Percentiles rank a stretch among this genome's conserved stretches.
phyloP scores from a whole-genome alignment of 2,329 filamentous ascomycete species.

The Phialophora macrospora region DNA sequence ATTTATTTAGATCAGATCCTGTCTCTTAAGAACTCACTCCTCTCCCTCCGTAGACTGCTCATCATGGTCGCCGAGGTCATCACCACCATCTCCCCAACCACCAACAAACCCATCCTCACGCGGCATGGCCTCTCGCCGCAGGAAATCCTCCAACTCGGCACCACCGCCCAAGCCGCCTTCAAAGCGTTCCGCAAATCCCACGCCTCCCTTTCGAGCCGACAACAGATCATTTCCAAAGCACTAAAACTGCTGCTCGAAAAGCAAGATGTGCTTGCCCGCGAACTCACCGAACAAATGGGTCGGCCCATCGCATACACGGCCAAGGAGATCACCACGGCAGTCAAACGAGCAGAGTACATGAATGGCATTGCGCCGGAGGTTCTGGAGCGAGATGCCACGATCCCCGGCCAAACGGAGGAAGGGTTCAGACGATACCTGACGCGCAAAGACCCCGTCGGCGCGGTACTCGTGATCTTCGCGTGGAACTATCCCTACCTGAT shows the following conservation, averaged over 20 bases:
- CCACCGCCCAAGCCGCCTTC: conserved; percentile 75
- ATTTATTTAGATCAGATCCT: not conserved
- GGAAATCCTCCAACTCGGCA: conserved; percentile 74
- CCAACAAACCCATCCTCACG: conserved; percentile 80
- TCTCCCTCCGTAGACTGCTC: not conserved
- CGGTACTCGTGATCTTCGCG: conserved; percentile 86
- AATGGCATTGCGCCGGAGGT: conserved; percentile 80
- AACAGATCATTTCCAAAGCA: conserved; percentile 80
- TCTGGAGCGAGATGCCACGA: conserved; percentile 68
- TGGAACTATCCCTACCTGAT: conserved; percentile 99
- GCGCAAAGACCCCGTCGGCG: conserved; percentile 83
- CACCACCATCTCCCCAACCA: conserved; percentile 86
- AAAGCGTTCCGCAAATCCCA: conserved; percentile 75
- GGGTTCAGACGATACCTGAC: conserved; percentile 86
- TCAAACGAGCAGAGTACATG: conserved; percentile 83
- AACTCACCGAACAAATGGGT: conserved; percentile 94
- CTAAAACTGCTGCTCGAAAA: conserved; percentile 71
- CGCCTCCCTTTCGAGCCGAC: conserved; percentile 74
- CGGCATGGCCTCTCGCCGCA: conserved; percentile 73
- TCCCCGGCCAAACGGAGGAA: conserved; percentile 76
- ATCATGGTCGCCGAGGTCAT: conserved; percentile 61
- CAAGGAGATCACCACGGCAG: conserved; percentile 82
- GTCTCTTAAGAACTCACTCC: not conserved
- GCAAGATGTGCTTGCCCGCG: conserved; percentile 79
- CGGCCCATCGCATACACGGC: conserved; percentile 85